Evolutionary conservation across 192 early-diverging fungal species (phyloP).

Genomic region (Backusella tuberculispora): DNA sequence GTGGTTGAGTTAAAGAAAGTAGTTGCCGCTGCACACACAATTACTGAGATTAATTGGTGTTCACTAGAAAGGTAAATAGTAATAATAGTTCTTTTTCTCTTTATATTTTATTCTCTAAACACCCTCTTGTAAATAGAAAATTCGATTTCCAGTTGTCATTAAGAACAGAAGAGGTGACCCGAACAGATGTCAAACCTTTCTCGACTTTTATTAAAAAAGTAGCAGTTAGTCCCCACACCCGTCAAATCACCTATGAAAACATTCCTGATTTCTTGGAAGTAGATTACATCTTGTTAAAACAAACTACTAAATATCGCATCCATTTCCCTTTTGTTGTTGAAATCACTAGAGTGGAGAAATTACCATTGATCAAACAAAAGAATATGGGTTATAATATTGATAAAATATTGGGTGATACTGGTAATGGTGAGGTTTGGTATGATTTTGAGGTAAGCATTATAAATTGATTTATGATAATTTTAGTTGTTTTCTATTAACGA

Average conservation of each 20-base stretch:
- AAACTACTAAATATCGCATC: slow-evolving; percentile 35
- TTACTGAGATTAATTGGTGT: slow-evolving; percentile 44
- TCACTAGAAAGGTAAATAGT: slow-evolving; percentile 38
- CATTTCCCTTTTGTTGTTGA: slow-evolving; percentile 50
- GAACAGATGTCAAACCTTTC: slow-evolving; percentile 47
- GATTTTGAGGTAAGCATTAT: slow-evolving; percentile 37
- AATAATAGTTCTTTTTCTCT: not conserved
- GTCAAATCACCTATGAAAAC: slow-evolving; percentile 43
- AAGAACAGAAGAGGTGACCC: slow-evolving; percentile 25
- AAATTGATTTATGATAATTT: not conserved
- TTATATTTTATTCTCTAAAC: not conserved
- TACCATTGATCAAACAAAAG: slow-evolving; percentile 32
- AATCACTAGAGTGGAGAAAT: slow-evolving; percentile 39
- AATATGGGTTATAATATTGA: slow-evolving; percentile 23
- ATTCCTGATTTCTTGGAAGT: slow-evolving; percentile 44
- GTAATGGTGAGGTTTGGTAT: slow-evolving; percentile 37
- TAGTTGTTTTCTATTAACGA: not conserved
- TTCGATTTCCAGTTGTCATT: slow-evolving; percentile 44
- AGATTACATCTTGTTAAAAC: slow-evolving; percentile 33
- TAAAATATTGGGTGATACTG: slow-evolving; percentile 36
- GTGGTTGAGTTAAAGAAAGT: slow-evolving; percentile 46
- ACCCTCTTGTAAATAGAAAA: slow-evolving; percentile 31
- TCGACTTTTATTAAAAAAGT: slow-evolving; percentile 49
- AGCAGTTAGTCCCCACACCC: slow-evolving; percentile 25
- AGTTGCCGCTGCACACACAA: not conserved